Base-by-base conservation (phyloP, 1,139 yeast species). In the Suhomyces terraborum region DNA sequence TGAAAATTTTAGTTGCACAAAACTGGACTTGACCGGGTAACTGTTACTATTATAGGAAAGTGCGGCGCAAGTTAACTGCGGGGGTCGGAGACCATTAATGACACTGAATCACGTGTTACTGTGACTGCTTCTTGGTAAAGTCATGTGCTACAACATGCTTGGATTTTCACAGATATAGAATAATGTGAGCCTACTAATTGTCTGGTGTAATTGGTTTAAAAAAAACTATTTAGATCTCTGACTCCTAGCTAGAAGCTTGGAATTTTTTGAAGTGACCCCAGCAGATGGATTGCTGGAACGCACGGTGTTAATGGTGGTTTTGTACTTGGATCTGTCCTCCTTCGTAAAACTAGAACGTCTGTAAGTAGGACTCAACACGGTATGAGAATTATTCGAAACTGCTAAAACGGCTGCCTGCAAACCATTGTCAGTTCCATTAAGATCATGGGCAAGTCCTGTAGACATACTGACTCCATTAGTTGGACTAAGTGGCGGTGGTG, bases 351-450 rank as follows among this genome's bases (percentile, higher is more conserved):
- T 69, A 12, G 73, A 64, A 36, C 70, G 58, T 46, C 71, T 53
- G 37, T 56, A 38, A 8, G 33, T 35, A 8, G 40, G 32, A 7
- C 62, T 53, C n/a, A 59, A 44, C 4, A 62, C 55, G 14, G 44
- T 35, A 21, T 54, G 57, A 8, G 65, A 52, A 40, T 58, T 60
- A 36, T 67, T 60, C 6, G 76, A 66, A 4, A 76, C 78, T 1
- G 78, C 79, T 42, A 69, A 57, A 47, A 69, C 70, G 2, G 77
- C 77, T 10, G 77, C 78, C 42, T 68, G 70, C 19, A 73, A 53
- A 46, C 45, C 45, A 24, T 41, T 38, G 14, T 38, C 45, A 24
- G 22, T 32, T 5, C 41, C 41, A 14, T 40, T 35, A 8, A 12
- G n/a, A 17, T 38, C 41, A 27, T 28, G 22, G 6, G 61, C 58